Conservation (phyloP, 441 rosid genomes). For the Biscutella auriculata region DNA sequence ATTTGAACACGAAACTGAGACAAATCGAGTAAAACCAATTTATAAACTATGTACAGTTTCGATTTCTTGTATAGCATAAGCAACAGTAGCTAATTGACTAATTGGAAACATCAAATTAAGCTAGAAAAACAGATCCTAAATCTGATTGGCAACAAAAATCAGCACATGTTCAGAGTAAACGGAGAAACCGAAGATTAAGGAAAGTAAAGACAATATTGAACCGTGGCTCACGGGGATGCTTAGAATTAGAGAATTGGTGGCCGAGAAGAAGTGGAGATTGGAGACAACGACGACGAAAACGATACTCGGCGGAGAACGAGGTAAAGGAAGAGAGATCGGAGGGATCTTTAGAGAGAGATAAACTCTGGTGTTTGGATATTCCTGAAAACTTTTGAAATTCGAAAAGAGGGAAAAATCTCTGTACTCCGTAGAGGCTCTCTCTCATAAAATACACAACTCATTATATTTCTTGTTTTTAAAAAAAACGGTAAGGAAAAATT, state of each 20-base stretch:
- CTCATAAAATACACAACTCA: background rate
- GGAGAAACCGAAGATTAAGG: background rate
- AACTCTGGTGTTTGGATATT: conserved; percentile 7
- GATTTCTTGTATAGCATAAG: conserved; percentile 1
- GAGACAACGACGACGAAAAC: background rate
- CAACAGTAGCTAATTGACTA: background rate
- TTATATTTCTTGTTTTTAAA: no score
- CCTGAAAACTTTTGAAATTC: conserved; percentile 26
- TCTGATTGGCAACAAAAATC: background rate
- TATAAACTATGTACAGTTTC: background rate
- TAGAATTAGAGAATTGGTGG: background rate
- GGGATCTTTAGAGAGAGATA: conserved; percentile 4
- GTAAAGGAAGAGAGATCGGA: conserved; percentile 10
- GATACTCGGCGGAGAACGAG: background rate
- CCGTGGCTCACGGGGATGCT: background rate
- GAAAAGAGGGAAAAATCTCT: conserved; percentile 24
- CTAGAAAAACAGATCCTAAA: conserved; percentile 2
- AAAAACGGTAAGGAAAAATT: no score
- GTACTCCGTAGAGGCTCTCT: background rate
- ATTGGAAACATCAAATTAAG: background rate
- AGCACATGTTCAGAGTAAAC: background rate
- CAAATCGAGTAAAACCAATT: no score
- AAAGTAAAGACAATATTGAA: background rate
- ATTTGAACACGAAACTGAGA: no score
- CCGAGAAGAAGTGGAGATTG: background rate